Conservation (phyloP, 208 protist genomes). For the Leishmania guyanensis region DNA sequence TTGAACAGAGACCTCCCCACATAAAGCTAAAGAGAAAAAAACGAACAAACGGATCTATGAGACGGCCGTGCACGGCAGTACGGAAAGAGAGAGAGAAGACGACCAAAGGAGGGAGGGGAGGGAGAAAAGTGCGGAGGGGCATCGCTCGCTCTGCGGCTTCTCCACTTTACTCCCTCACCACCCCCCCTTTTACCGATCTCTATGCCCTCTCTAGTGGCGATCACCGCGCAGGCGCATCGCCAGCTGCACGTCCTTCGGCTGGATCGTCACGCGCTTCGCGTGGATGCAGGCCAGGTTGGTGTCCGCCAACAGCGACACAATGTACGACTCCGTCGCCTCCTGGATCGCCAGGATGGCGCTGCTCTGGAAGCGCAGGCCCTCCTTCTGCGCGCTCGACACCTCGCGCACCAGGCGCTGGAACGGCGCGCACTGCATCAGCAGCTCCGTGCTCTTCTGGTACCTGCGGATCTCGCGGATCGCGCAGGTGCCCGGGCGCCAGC, state of each 20-base stretch:
- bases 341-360: constrained; percentile 85
- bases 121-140: too few species aligned
- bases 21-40: constrained; percentile 3
- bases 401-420: too few species aligned
- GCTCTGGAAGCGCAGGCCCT: too few species aligned
- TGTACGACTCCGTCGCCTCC: constrained; percentile 92
- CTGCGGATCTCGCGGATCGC: too few species aligned
- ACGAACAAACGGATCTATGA: constrained; percentile 26
- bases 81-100: neutral
- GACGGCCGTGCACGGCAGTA: too few species aligned
- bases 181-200: neutral
- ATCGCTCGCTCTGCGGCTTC: neutral
- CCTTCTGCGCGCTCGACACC: too few species aligned
- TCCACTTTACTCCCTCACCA: neutral
- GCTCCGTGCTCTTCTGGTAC: too few species aligned
- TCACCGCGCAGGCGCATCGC: constrained; percentile 65
- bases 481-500: too few species aligned
- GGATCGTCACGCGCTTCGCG: constrained; percentile 86
- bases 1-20: neutral
- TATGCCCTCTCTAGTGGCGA: constrained; percentile 39
- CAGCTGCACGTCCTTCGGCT: constrained; percentile 79
- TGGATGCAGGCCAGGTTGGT: constrained; percentile 91
- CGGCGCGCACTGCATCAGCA: too few species aligned
- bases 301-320: constrained; percentile 93
- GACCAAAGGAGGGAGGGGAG: too few species aligned